Conservation (phyloP, 306 rosid species). For the Fragaria iinumae region DNA sequence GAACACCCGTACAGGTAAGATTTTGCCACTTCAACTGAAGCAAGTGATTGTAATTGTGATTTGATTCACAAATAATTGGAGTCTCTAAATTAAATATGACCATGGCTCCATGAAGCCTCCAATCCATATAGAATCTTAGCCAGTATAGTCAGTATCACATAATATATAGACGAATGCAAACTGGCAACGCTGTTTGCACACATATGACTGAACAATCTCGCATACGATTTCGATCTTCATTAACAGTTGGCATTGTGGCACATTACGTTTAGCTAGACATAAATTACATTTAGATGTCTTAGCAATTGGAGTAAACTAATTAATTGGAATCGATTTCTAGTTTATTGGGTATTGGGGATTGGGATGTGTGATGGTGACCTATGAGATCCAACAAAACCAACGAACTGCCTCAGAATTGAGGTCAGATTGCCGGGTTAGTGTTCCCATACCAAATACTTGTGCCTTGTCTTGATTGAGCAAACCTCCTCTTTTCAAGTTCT, state of each 20-base stretch:
- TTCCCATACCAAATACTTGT: slow-evolving; percentile 54
- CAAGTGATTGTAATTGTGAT: slow-evolving; percentile 14
- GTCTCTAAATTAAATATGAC: background rate
- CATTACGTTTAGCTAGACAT: background rate
- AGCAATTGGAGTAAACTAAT: background rate
- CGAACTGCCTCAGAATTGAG: slow-evolving; percentile 55
- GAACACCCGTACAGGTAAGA: slow-evolving; percentile 19
- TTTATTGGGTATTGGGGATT: slow-evolving; percentile 17
- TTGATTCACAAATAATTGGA: slow-evolving; percentile 14
- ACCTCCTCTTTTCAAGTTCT: slow-evolving; percentile 67
- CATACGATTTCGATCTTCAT: background rate
- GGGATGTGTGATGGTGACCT: slow-evolving; percentile 26
- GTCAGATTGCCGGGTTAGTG: slow-evolving; percentile 70
- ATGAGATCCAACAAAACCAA: slow-evolving; percentile 42
- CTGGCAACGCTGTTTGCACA: slow-evolving; percentile 5
- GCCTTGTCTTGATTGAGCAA: slow-evolving; percentile 56
- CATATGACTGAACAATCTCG: slow-evolving; percentile 18
- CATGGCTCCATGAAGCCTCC: slow-evolving; percentile 14
- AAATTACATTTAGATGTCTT: background rate
- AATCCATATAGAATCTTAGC: background rate
- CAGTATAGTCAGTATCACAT: background rate
- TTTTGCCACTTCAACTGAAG: slow-evolving; percentile 18
- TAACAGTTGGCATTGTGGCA: slow-evolving; percentile 45
- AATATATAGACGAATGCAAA: slow-evolving; percentile 7
- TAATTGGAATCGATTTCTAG: background rate